Percentiles rank a stretch among this genome's conserved stretches.
phyloP scores from a whole-genome alignment of 371 early-diverging fungal genomes.

The Cokeromyces recurvatus region DNA sequence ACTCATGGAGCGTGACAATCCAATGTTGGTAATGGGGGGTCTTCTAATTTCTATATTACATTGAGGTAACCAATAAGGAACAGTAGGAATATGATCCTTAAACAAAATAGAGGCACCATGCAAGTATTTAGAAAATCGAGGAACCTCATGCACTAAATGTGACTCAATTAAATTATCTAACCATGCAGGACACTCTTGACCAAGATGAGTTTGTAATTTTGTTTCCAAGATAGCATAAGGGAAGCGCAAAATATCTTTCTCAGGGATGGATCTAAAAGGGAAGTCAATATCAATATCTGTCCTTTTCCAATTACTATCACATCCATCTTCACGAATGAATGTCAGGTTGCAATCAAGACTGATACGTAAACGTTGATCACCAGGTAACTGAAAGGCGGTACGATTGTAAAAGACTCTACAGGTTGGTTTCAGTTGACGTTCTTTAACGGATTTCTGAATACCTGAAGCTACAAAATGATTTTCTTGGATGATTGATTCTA shows the following conservation, averaged over 20 bases:
- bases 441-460: conserved; percentile 75
- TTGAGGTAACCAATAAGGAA: conserved; percentile 98
- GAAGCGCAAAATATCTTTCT: conserved; percentile 83
- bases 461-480: conserved; percentile 76
- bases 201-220: conserved; percentile 93
- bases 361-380: conserved; percentile 92
- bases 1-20: conserved; percentile 41
- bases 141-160: conserved; percentile 89
- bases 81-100: conserved; percentile 64
- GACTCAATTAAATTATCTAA: conserved; percentile 68
- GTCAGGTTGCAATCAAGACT: conserved; percentile 96
- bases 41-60: conserved; percentile 80
- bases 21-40: conserved; percentile 44
- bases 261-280: conserved; percentile 84
- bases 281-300: conserved; percentile 83
- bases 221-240: conserved; percentile 98
- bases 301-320: conserved; percentile 78
- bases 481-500: conserved; percentile 63
- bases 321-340: conserved; percentile 91
- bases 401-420: conserved; percentile 97
- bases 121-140: conserved; percentile 95
- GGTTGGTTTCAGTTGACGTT: conserved; percentile 77
- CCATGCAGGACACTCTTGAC: conserved; percentile 51
- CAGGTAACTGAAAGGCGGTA: conserved; percentile 98
- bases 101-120: conserved; percentile 95